These are phyloP conservation scores for Fusarium denticulatum DNA, from an alignment of 2,329 filamentous ascomycete genomes.

Conservation along the genomic window DNA sequence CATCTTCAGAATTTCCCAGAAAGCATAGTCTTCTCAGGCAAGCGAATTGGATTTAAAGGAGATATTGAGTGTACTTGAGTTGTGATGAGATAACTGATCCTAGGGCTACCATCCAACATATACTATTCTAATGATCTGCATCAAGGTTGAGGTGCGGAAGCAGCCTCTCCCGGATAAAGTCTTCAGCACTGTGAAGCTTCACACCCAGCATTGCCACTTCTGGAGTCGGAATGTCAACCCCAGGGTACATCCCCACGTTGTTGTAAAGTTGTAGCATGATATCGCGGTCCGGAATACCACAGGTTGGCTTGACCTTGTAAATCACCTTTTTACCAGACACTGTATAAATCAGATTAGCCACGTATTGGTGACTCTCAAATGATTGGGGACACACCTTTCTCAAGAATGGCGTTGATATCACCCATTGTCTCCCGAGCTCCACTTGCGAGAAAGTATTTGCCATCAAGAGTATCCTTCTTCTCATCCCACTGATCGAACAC, in stretches of 20 bases:
- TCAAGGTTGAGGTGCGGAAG: slow-evolving; percentile 10
- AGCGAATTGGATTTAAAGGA: neutral
- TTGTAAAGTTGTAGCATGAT: slow-evolving; percentile 25
- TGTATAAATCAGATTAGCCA: neutral
- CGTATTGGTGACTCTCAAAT: too few species aligned
- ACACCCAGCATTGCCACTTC: slow-evolving; percentile 10
- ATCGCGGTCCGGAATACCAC: slow-evolving; percentile 22
- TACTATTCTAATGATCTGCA: neutral
- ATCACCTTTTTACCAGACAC: slow-evolving; percentile 26
- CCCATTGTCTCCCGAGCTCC: slow-evolving; percentile 26
- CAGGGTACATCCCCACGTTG: slow-evolving; percentile 24
- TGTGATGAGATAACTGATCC: neutral
- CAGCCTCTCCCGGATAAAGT: slow-evolving; percentile 13
- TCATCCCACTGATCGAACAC: slow-evolving; percentile 23
- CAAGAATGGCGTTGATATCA: slow-evolving; percentile 14
- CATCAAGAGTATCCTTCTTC: slow-evolving; percentile 8
- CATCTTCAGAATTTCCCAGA: too few species aligned
- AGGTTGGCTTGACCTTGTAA: slow-evolving; percentile 20
- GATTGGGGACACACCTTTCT: neutral
- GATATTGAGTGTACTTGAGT: neutral
- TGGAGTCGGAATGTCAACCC: slow-evolving; percentile 6
- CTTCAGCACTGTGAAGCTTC: slow-evolving; percentile 11
- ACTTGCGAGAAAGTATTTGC: slow-evolving; percentile 20
- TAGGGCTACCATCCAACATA: neutral
- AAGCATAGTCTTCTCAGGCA: neutral